Percentiles rank a stretch among this genome's conserved stretches.
These are phyloP conservation scores for Stephania yunnanensis DNA, from an alignment of 164 flowering plant species.

Conservation along the genomic window DNA sequence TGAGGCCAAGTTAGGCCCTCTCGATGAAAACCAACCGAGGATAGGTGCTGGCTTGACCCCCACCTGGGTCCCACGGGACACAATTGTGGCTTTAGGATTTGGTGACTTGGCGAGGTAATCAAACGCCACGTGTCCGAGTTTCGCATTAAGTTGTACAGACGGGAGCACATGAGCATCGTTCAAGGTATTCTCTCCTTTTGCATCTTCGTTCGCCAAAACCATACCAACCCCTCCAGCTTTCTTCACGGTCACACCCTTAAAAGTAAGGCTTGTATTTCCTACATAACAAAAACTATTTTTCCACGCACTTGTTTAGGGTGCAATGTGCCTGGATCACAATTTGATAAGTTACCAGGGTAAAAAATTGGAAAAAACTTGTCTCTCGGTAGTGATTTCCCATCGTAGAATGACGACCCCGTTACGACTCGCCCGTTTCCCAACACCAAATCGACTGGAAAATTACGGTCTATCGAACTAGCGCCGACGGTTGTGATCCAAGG, in stretches of 20 bases:
- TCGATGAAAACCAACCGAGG: conserved; percentile 43
- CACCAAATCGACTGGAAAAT: conserved; percentile 40
- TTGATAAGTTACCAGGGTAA: conserved; percentile 22
- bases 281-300: conserved; percentile 46
- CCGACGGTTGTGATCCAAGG: conserved; percentile 67
- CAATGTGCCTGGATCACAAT: conserved; percentile 30
- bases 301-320: conserved; percentile 31
- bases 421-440: conserved; percentile 5
- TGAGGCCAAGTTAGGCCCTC: conserved; percentile 44
- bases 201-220: conserved; percentile 28
- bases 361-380: conserved; percentile 23
- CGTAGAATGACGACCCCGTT: conserved; percentile 38
- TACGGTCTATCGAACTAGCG: conserved; percentile 51
- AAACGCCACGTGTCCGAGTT: conserved; percentile 15
- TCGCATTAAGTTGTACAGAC: conserved; percentile 24
- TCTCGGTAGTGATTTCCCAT: conserved; percentile 19
- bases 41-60: conserved; percentile 40
- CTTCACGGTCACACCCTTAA: conserved; percentile 30
- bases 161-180: conserved; percentile 44
- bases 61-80: conserved; percentile 34
- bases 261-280: conserved; percentile 22
- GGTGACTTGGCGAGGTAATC: conserved; percentile 12
- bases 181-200: conserved; percentile 25
- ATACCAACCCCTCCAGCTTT: conserved; percentile 49
- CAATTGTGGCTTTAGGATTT: conserved; percentile 27